Conservation (phyloP, 2,329 filamentous ascomycete species). For the Alternaria sp. region DNA sequence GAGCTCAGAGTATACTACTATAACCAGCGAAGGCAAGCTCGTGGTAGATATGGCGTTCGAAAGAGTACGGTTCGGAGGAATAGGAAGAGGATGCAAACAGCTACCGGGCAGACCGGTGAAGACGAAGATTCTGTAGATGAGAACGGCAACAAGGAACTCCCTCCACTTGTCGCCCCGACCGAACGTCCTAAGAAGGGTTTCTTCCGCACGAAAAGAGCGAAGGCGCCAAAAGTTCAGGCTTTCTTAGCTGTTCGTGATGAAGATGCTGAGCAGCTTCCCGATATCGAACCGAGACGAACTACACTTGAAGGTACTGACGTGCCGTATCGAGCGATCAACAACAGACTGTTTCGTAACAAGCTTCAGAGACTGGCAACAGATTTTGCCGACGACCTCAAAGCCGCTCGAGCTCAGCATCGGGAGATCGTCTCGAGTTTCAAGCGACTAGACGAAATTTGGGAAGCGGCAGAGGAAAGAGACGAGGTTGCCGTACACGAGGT, state of each 20-base stretch:
- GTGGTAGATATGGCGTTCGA: slow-evolving; percentile 38
- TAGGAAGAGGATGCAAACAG: slow-evolving; percentile 36
- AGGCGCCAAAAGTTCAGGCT: slow-evolving; percentile 31
- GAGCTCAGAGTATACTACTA: slow-evolving; percentile 40
- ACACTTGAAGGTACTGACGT: slow-evolving; percentile 42
- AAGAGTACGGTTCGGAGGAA: slow-evolving; percentile 40
- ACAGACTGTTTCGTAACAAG: slow-evolving; percentile 39
- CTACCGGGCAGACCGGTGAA: slow-evolving; percentile 28
- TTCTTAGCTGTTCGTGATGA: slow-evolving; percentile 40
- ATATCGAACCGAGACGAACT: slow-evolving; percentile 18
- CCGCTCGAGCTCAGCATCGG: slow-evolving; percentile 44
- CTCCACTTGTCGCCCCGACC: slow-evolving; percentile 25
- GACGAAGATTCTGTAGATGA: slow-evolving; percentile 29
- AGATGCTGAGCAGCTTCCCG: slow-evolving; percentile 5
- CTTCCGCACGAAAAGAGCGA: slow-evolving; percentile 37
- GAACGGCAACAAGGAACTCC: slow-evolving; percentile 23
- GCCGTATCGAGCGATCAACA: slow-evolving; percentile 38
- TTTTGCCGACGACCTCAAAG: slow-evolving; percentile 54
- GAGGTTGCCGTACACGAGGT: slow-evolving; percentile 62
- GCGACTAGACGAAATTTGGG: slow-evolving; percentile 54
- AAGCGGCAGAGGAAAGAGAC: slow-evolving; percentile 59
- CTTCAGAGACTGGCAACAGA: slow-evolving; percentile 37
- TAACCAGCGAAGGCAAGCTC: slow-evolving; percentile 34
- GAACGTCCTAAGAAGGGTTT: slow-evolving; percentile 41
- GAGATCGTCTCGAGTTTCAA: slow-evolving; percentile 53